These are phyloP conservation scores for Penicillium occitanis DNA, from an alignment of 2,329 filamentous ascomycete species.

Conservation along the genomic window DNA sequence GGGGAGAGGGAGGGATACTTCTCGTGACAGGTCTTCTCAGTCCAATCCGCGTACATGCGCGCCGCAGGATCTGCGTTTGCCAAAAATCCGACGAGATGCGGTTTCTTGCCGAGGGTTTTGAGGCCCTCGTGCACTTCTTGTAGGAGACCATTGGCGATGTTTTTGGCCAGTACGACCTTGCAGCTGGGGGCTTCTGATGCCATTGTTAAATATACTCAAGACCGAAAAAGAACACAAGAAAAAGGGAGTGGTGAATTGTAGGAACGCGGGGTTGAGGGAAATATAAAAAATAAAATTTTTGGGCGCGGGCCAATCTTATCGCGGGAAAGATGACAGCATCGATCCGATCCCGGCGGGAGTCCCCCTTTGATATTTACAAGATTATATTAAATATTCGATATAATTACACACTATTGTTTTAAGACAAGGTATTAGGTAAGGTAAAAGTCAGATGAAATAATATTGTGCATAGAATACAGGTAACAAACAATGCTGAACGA, in stretches of 20 bases:
- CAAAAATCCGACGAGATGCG: slow-evolving; percentile 84
- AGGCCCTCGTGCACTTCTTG: slow-evolving; percentile 75
- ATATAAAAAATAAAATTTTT: slow-evolving; percentile 17
- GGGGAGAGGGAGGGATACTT: slow-evolving; percentile 58
- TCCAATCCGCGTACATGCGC: slow-evolving; percentile 94
- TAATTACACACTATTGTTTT: too few relatives aligned
- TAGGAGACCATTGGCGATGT: slow-evolving; percentile 79
- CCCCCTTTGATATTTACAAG: not conserved
- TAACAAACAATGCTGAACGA: not conserved
- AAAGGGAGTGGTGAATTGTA: not conserved
- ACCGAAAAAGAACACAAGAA: not conserved
- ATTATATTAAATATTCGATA: too few relatives aligned
- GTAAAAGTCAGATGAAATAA: not conserved
- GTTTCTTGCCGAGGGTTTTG: slow-evolving; percentile 67
- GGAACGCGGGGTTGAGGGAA: slow-evolving; percentile 14
- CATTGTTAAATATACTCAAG: not conserved
- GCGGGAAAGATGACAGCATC: not conserved
- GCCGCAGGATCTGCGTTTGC: slow-evolving; percentile 90
- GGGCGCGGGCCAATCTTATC: slow-evolving; percentile 19
- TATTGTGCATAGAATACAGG: slow-evolving; percentile 12
- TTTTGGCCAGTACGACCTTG: slow-evolving; percentile 88
- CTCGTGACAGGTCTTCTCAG: slow-evolving; percentile 90
- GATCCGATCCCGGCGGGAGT: slow-evolving; percentile 18
- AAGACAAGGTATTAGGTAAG: not conserved
- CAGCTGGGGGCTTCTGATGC: slow-evolving; percentile 48